Conservation (phyloP, 495 filamentous ascomycete genomes). For the Tuber brumale region DNA sequence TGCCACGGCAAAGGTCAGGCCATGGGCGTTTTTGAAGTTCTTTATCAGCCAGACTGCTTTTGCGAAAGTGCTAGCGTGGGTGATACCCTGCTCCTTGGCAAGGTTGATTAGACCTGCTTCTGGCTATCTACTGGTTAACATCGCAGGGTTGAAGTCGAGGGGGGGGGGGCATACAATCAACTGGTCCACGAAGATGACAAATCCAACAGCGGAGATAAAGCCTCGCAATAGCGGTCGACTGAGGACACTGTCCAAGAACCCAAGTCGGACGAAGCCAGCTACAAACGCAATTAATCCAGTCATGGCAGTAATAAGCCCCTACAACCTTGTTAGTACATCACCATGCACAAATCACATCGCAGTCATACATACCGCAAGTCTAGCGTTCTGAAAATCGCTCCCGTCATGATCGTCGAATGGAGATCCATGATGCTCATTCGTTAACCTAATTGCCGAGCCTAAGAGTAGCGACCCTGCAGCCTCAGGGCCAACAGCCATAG, state of each 20-base stretch:
- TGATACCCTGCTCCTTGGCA: constrained; percentile 54
- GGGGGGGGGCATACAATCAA: constrained; percentile 50
- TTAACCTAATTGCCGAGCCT: constrained; percentile 68
- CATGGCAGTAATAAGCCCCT: constrained; percentile 77
- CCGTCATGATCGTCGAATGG: constrained; percentile 58
- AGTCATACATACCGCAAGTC: constrained; percentile 52
- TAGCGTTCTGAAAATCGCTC: constrained; percentile 62
- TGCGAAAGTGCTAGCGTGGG: constrained; percentile 74
- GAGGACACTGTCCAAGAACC: constrained; percentile 90
- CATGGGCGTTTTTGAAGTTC: constrained; percentile 60
- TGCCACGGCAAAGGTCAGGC: constrained; percentile 66
- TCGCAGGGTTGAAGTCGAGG: neutral
- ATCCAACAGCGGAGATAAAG: constrained; percentile 93
- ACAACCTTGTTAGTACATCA: neutral
- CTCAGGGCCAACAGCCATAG: constrained; percentile 93
- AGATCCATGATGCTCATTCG: constrained; percentile 59
- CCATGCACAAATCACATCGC: neutral
- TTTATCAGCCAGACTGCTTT: constrained; percentile 74
- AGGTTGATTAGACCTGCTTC: constrained; percentile 69
- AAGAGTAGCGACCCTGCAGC: constrained; percentile 87
- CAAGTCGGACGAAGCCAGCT: constrained; percentile 76
- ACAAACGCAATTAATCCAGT: constrained; percentile 78
- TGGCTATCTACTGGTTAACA: constrained; percentile 45
- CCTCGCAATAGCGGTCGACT: constrained; percentile 86
- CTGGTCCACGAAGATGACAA: constrained; percentile 93